Evolutionary conservation across 1,139 yeast genomes (phyloP), one percentile per base, ranked within the genome.

Genomic region (Lodderomyces theae): DNA sequence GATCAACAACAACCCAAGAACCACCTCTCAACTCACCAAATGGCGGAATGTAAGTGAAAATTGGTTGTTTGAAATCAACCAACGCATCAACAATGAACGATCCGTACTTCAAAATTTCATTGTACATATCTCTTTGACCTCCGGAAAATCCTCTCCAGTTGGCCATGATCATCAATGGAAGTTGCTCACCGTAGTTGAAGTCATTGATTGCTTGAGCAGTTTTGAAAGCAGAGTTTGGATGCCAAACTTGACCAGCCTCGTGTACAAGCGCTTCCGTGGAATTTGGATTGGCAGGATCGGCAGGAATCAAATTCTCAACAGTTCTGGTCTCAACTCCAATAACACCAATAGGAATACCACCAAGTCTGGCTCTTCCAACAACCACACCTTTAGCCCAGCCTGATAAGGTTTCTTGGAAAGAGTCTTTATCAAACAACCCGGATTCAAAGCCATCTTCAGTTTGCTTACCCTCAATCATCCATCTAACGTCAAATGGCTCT

Each of bases 81-180:
- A 92, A 77, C 10, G 98, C 97, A 63, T 92, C 98, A 50, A 92
- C 98, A 68, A 92, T 92, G 66, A 77, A 89, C 4, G 97, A 82
- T 61, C 98, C 98, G 61, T 87, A 92, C 67, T 92, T 92, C 70
- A 92, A 82, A 40, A 92, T 96, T 70, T 92, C 98, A 59, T 90
- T 88, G 79, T 86, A 94, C 98, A 92, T 92, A 67, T 92, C 98
- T 64, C 97, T 86, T 74, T 94, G 98, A 66, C 98, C 98, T 74
- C 98, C 98, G 51, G 97, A 89, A 80, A 92, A 92, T 60, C 98
- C 98, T 82, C 98, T 86, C 98, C 98, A 92, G 78, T 92, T 92
- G 44, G 98, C 98, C 57, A 92, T 72, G 53, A 92, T 89, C 95
- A 92, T 88, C 65, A 92, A 77, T 49, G 98, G 98, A 58, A 92